A percentile compares a stretch with the other conserved stretches of the same genome.
phyloP scores from a whole-genome alignment of 1,284 basidiomycete species.

The Leccinum pallidistipes region DNA sequence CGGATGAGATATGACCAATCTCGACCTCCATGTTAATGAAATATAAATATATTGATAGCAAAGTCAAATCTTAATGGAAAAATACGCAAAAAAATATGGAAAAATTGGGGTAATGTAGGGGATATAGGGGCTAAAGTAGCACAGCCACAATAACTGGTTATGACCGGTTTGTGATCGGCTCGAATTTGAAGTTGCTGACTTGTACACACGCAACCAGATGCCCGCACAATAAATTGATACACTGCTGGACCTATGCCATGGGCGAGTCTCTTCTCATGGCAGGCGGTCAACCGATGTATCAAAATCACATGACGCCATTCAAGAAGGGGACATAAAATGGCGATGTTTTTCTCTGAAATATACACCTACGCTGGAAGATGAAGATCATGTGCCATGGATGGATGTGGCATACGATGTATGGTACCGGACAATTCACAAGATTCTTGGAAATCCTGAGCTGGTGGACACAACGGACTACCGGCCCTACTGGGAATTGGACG shows the following conservation, averaged over 20 bases:
- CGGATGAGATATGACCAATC: too few species aligned
- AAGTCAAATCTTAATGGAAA: too few species aligned
- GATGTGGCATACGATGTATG: not conserved
- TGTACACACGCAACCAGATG: constrained; percentile 3
- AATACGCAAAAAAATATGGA: too few species aligned
- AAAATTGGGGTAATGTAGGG: too few species aligned
- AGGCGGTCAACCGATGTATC: not conserved
- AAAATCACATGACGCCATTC: not conserved
- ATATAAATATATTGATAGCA: too few species aligned
- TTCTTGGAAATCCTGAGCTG: not conserved
- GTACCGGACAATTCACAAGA: not conserved
- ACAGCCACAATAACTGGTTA: too few species aligned
- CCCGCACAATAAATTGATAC: not conserved
- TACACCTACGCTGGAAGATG: not conserved
- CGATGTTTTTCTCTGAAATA: not conserved
- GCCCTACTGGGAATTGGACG: not conserved
- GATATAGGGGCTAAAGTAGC: too few species aligned
- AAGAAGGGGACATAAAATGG: not conserved
- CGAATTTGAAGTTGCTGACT: not conserved
- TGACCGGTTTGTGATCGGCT: not conserved
- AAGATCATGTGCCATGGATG: not conserved
- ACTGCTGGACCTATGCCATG: not conserved
- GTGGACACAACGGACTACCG: not conserved
- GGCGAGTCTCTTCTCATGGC: not conserved
- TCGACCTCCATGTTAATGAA: too few species aligned